Evolutionary conservation across 1,139 yeast genomes (phyloP).

Genomic region (Protomyces arabidopsidicola): DNA sequence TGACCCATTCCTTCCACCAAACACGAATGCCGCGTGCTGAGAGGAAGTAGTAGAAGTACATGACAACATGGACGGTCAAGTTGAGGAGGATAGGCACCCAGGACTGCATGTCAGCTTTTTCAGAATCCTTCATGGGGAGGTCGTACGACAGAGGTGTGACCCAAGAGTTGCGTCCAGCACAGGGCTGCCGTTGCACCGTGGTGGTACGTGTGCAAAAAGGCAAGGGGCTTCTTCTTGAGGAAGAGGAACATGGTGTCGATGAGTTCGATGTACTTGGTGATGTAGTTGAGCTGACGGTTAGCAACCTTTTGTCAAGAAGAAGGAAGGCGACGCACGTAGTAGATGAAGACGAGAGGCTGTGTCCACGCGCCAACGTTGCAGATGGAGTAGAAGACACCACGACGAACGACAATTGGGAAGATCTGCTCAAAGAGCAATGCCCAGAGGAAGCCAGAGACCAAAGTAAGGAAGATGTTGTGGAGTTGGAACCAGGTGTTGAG

Average conservation of each 20-base stretch:
- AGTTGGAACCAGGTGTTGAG: slow-evolving; percentile 69
- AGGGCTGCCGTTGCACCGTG: slow-evolving; percentile 97
- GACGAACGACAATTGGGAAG: slow-evolving; percentile 66
- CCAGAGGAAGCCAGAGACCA: slow-evolving; percentile 62
- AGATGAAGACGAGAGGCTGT: slow-evolving; percentile 73
- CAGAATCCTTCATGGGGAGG: background rate
- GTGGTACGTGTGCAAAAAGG: slow-evolving; percentile 78
- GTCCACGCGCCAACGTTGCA: slow-evolving; percentile 81
- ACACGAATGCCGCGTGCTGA: slow-evolving; percentile 91
- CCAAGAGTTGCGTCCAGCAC: slow-evolving; percentile 90
- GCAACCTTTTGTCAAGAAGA: background rate
- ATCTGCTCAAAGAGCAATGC: slow-evolving; percentile 76
- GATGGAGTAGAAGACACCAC: slow-evolving; percentile 81
- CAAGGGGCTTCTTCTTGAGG: slow-evolving; percentile 75
- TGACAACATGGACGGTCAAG: slow-evolving; percentile 88
- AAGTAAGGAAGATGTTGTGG: slow-evolving; percentile 75
- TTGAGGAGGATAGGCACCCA: slow-evolving; percentile 93
- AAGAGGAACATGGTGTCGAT: slow-evolving; percentile 89
- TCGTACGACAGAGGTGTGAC: slow-evolving; percentile 62
- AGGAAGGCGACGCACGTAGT: slow-evolving; percentile 45
- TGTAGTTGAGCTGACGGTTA: slow-evolving; percentile 21
- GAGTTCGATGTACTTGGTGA: slow-evolving; percentile 61
- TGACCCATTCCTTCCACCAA: slow-evolving; percentile 99
- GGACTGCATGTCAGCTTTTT: slow-evolving; percentile 40
- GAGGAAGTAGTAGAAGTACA: slow-evolving; percentile 97